Evolutionary conservation across 164 flowering plant genomes (phyloP).

Genomic region (Tinospora cordifolia): DNA sequence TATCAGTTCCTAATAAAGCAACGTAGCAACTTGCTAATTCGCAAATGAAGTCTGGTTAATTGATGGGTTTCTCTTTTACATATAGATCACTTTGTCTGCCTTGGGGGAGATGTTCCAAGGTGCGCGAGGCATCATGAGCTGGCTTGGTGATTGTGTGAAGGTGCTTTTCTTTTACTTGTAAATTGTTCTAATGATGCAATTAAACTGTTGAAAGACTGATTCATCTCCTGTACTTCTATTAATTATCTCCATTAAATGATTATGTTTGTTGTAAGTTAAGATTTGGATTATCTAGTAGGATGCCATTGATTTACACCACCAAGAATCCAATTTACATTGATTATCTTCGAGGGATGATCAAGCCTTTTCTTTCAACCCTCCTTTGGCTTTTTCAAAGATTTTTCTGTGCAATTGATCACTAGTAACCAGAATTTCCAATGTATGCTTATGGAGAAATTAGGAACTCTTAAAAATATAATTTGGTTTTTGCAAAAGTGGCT

Average conservation of each 20-base stretch:
- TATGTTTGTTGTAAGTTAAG: too few relatives aligned
- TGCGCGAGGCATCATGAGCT: conserved; percentile 77
- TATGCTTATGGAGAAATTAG: neutral
- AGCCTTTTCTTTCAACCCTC: too few relatives aligned
- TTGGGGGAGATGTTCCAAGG: conserved; percentile 81
- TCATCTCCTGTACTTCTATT: neutral
- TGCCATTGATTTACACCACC: neutral
- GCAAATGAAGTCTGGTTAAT: neutral
- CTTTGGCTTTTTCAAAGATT: too few relatives aligned
- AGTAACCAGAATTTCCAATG: neutral
- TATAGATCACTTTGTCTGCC: conserved; percentile 73
- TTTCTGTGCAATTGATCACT: neutral
- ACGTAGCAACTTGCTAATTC: too few relatives aligned
- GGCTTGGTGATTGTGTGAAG: conserved; percentile 96
- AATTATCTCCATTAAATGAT: too few relatives aligned
- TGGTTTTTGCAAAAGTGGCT: neutral
- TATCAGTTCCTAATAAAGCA: too few relatives aligned
- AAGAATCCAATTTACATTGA: too few relatives aligned
- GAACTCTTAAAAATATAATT: neutral
- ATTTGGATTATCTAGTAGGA: neutral
- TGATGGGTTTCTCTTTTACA: conserved; percentile 3
- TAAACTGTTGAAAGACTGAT: neutral
- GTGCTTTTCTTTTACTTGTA: conserved; percentile 21
- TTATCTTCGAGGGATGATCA: too few relatives aligned
- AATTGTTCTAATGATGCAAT: neutral